Evolutionary conservation across 2,329 filamentous ascomycete species (phyloP).

Genomic region (Apiospora koreana): DNA sequence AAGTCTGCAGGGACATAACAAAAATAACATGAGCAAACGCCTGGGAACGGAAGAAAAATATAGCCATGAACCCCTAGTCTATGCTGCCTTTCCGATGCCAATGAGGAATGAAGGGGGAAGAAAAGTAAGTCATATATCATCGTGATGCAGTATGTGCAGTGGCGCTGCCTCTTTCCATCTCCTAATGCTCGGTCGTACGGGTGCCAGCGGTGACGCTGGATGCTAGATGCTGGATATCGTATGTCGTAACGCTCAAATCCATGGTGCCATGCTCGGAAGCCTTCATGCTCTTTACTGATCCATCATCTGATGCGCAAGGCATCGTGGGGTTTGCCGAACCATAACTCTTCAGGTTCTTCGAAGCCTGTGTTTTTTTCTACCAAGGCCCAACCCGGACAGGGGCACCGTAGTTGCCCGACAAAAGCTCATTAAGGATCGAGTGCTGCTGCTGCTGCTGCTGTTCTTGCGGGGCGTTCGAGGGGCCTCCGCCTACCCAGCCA

Average conservation of each 20-base stretch:
- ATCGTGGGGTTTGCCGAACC: background rate
- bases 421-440: conserved; percentile 63
- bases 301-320: background rate
- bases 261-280: conserved; percentile 7
- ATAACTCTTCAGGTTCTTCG: background rate
- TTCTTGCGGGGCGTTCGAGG: conserved; percentile 20
- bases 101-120: conserved; percentile 1
- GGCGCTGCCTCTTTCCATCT: conserved; percentile 1
- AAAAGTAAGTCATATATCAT: conserved; percentile 10
- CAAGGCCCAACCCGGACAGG: conserved; percentile 65
- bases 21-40: conserved; percentile 4
- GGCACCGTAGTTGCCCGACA: conserved; percentile 60
- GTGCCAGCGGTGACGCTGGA: conserved; percentile 9
- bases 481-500: conserved; percentile 69
- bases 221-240: conserved; percentile 4
- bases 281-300: background rate
- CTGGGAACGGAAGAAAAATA: background rate
- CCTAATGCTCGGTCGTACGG: background rate
- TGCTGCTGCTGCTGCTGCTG: conserved; percentile 35
- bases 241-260: conserved; percentile 10
- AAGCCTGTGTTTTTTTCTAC: background rate
- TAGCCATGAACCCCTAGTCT: conserved; percentile 13
- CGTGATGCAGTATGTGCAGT: conserved; percentile 13
- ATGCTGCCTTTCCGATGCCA: conserved; percentile 11
- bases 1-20: background rate